Evolutionary conservation across 2,329 filamentous ascomycete genomes (phyloP).

Genomic region (Ophiostoma montium): DNA sequence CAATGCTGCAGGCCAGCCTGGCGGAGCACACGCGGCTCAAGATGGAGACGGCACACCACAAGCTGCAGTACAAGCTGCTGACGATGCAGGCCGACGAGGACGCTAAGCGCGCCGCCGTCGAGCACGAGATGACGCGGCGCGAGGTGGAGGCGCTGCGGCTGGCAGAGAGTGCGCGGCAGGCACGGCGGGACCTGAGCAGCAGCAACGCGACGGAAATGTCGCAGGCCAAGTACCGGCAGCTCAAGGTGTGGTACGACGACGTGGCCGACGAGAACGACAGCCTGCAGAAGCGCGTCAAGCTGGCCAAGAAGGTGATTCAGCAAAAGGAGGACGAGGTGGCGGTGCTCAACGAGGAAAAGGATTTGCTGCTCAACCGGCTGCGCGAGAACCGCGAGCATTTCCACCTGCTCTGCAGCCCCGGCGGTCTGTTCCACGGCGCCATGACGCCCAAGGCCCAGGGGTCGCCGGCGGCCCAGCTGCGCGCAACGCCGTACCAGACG

Average conservation of each 20-base stretch:
- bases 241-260: slow-evolving; percentile 52
- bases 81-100: slow-evolving; percentile 74
- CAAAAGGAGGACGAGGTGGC: slow-evolving; percentile 62
- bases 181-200: slow-evolving; percentile 36
- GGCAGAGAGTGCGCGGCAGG: slow-evolving; percentile 54
- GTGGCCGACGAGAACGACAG: slow-evolving; percentile 51
- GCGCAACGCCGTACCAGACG: slow-evolving; percentile 37
- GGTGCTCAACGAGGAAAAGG: slow-evolving; percentile 59
- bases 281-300: slow-evolving; percentile 50
- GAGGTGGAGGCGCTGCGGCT: slow-evolving; percentile 75
- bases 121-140: slow-evolving; percentile 79
- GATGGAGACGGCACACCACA: slow-evolving; percentile 79
- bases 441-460: slow-evolving; percentile 38
- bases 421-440: slow-evolving; percentile 49
- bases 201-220: slow-evolving; percentile 30
- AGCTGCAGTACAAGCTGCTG: slow-evolving; percentile 75
- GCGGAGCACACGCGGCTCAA: slow-evolving; percentile 48
- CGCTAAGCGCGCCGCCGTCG: slow-evolving; percentile 73
- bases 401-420: slow-evolving; percentile 62
- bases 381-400: slow-evolving; percentile 82
- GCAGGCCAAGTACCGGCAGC: slow-evolving; percentile 41
- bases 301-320: slow-evolving; percentile 65
- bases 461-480: slow-evolving; percentile 32
- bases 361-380: slow-evolving; percentile 67
- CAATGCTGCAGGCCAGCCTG: slow-evolving; percentile 39